These are phyloP conservation scores for Articulospora tetracladia DNA, from an alignment of 495 filamentous ascomycete genomes.

Conservation along the genomic window DNA sequence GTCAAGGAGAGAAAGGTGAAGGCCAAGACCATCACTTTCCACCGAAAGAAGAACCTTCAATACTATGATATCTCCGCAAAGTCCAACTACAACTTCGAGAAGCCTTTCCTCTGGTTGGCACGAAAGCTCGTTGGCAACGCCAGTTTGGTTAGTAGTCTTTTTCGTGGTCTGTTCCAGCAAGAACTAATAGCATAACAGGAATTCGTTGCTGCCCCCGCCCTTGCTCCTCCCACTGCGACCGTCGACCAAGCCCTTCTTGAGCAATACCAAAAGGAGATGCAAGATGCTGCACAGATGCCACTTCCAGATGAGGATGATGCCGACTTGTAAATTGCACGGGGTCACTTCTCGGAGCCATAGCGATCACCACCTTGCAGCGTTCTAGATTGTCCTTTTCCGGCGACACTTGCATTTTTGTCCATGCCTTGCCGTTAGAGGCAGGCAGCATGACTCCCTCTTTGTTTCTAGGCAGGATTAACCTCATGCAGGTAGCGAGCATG, in stretches of 20 bases:
- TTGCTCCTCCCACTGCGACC: constrained; percentile 86
- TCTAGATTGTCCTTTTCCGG: constrained; percentile 26
- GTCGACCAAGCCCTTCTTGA: constrained; percentile 80
- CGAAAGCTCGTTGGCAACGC: constrained; percentile 97
- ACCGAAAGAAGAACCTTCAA: constrained; percentile 99
- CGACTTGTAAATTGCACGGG: constrained; percentile 39
- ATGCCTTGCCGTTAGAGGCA: constrained; percentile 24
- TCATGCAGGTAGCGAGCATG: constrained; percentile 14
- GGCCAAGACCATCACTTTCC: constrained; percentile 99
- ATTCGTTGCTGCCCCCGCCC: constrained; percentile 92
- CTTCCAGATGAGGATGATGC: constrained; percentile 96
- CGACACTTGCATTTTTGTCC: constrained; percentile 26
- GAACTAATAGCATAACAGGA: constrained; percentile 53
- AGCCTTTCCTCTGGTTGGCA: constrained; percentile 99
- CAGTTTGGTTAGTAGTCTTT: constrained; percentile 61
- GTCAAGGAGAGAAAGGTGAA: constrained; percentile 99
- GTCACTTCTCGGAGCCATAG: not conserved
- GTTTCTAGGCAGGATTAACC: constrained; percentile 18
- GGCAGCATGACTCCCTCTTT: constrained; percentile 15
- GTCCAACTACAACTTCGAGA: constrained; percentile 99
- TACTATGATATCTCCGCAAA: constrained; percentile 99
- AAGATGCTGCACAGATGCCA: constrained; percentile 72
- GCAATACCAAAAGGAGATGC: constrained; percentile 86
- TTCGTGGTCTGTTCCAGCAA: not conserved
- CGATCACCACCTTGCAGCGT: constrained; percentile 20